Evolutionary conservation across 2,329 filamentous ascomycete genomes (phyloP).

Genomic region (Akanthomyces lecanii): DNA sequence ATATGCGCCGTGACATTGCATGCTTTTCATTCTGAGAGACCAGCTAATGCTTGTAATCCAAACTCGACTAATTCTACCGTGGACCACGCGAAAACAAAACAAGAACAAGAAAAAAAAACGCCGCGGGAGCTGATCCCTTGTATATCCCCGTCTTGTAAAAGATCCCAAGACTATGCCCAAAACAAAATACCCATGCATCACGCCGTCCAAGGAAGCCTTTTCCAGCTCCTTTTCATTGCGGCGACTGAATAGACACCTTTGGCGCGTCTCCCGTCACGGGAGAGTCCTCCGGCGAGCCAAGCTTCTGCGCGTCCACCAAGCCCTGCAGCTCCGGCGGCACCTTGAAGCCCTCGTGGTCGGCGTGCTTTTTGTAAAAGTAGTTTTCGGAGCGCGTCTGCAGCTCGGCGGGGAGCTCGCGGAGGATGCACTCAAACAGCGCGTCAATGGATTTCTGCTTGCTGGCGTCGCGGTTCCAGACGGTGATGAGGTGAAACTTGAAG

Average conservation of each 20-base stretch:
- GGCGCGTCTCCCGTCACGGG: conserved; percentile 22
- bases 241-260: conserved; percentile 12
- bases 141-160: conserved; percentile 19
- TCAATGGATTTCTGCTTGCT: conserved; percentile 76
- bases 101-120: conserved; percentile 17
- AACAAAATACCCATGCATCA: conserved; percentile 8
- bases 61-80: not conserved
- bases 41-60: not conserved
- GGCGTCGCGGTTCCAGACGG: conserved; percentile 89
- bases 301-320: conserved; percentile 53
- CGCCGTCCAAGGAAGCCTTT: not conserved
- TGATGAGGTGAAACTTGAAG: conserved; percentile 84
- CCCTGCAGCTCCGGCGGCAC: conserved; percentile 55
- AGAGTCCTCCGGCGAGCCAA: conserved; percentile 31
- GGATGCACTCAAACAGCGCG: conserved; percentile 65
- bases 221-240: not conserved
- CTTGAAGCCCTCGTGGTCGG: conserved; percentile 80
- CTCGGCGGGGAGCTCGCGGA: conserved; percentile 69
- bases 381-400: conserved; percentile 66
- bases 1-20: not conserved
- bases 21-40: conserved; percentile 9
- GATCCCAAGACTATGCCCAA: conserved; percentile 17
- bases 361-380: conserved; percentile 86
- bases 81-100: not conserved
- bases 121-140: conserved; percentile 24